Base-by-base conservation (phyloP, 306 rosid species). In the Prosopis cineraria region DNA sequence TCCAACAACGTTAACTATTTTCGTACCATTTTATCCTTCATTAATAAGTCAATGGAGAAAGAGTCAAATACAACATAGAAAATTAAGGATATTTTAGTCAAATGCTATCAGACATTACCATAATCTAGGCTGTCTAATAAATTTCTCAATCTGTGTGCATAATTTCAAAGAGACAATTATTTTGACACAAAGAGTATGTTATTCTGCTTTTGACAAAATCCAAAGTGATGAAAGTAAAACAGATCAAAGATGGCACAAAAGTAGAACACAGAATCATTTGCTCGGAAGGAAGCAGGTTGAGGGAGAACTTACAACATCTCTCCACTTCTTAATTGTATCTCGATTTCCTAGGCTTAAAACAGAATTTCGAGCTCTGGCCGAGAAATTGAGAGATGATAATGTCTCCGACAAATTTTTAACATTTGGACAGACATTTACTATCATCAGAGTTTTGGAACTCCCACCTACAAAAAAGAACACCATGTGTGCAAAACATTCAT, bases 251-350 rank as follows among this genome's bases (percentile, higher is more conserved):
- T 55, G 31, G 72, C 30, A 36, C 30, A 12, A 1, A 22, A 67
- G 43, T 20, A 43, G 9, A 64, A 36, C 20, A 20, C 24, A 44
- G 25, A 12, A 78, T 78, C 37, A 22, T 20, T 68, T 53, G 65
- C 64, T 43, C 62, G 20, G 44, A 74, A 72, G 62, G 80, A 80
- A 63, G 50, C 69, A 34, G 47, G 17, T 36, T 22, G 43, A 50
- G 41, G 29, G 17, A 33, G 37, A 76, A 89, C 96, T 88, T 83
- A 94, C 97, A 69, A 89, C 79, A 83, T 92, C 98, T 92, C 92
- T 90, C 98, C 97, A 94, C 82, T 94, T 94, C 79, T 94, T 94
- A 55, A 92, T 89, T 45, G 97, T 90, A 82, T 94, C 98, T 74
- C 97, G 92, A 82, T 89, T 94, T 81, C 98, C 98, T 78, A 94